Evolutionary conservation across 2,329 filamentous ascomycete genomes (phyloP), one percentile per base, ranked within the genome.

Genomic region (Talaromyces sp.): DNA sequence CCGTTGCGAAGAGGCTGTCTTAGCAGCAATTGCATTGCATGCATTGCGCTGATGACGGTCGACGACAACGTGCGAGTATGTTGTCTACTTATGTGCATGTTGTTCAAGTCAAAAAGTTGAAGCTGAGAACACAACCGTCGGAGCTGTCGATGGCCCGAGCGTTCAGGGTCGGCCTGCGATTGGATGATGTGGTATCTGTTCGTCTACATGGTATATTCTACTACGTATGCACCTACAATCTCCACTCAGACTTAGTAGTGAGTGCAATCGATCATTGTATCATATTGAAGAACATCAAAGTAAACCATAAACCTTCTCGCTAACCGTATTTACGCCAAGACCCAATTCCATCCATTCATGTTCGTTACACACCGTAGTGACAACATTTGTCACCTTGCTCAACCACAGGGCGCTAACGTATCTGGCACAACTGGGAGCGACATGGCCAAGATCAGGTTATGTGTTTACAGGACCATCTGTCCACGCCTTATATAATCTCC

Each of bases 11-110:
- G 67, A 60, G 76, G 75, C 70, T 79, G 77, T 71, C 76, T 70
- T 60, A 79, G 66, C 69, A 79, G 71, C 68, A 75, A 73, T 73
- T 74, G 76, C 72, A 79, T 72, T 60, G 77, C 70, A 69, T 79
- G 77, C 78, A 80, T 80, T 71, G 72, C 76, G 70, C 50, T 3
- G 22, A 45, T 14, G 43, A 47, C 27, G 10, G 33, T 39, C n/a
- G n/a, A 56, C 33, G 33, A 14, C 33, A 7, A 56, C 52, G 5
- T 35, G n/a, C 3, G 19, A 24, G 19, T 47, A 1, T 47, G 19
- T 24, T 22, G n/a, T 14, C 19, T 14, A 47, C 8, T 19, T 22
- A 47, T 22, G 14, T 11, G 11, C 9, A 5, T 9, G 7, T 33
- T 37, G 33, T 14, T 24, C 8, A 14, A 54, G 37, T 43, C 49